phyloP scores from a whole-genome alignment of 106 monocot species.

The Iris macrosiphon region DNA sequence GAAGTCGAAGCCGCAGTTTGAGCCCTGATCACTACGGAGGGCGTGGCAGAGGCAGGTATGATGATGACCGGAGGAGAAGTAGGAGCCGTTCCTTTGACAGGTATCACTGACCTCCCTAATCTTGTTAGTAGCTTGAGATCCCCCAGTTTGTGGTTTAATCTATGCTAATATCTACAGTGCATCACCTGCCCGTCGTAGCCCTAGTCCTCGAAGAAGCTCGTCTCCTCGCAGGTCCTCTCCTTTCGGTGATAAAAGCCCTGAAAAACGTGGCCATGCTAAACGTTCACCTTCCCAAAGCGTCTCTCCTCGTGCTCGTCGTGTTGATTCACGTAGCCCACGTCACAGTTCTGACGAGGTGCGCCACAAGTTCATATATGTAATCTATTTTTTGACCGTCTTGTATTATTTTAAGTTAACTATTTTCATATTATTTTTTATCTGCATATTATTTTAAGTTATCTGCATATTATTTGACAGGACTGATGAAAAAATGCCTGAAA shows the following conservation, averaged over 20 bases:
- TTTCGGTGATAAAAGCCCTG: slow-evolving; percentile 29
- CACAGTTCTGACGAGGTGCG: slow-evolving; percentile 34
- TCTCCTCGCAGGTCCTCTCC: slow-evolving; percentile 23
- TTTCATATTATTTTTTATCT: neutral
- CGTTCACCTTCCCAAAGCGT: slow-evolving; percentile 33
- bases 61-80: slow-evolving; percentile 29
- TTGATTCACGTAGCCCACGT: slow-evolving; percentile 23
- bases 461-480: neutral
- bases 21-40: slow-evolving; percentile 54
- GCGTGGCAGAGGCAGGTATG: slow-evolving; percentile 28
- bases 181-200: slow-evolving; percentile 25
- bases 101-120: slow-evolving; percentile 3
- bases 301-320: slow-evolving; percentile 32
- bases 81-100: slow-evolving; percentile 48
- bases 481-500: neutral
- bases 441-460: too few relatives aligned
- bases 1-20: slow-evolving; percentile 47
- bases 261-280: slow-evolving; percentile 10
- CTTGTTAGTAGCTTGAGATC: neutral
- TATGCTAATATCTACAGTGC: slow-evolving; percentile 15
- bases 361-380: too few relatives aligned
- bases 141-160: neutral
- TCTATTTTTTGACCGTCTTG: neutral
- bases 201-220: slow-evolving; percentile 21
- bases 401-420: neutral